Percentiles rank a stretch among this genome's conserved stretches.
Conservation (phyloP, 2,329 filamentous ascomycete genomes). For the Epichloe sibirici region DNA sequence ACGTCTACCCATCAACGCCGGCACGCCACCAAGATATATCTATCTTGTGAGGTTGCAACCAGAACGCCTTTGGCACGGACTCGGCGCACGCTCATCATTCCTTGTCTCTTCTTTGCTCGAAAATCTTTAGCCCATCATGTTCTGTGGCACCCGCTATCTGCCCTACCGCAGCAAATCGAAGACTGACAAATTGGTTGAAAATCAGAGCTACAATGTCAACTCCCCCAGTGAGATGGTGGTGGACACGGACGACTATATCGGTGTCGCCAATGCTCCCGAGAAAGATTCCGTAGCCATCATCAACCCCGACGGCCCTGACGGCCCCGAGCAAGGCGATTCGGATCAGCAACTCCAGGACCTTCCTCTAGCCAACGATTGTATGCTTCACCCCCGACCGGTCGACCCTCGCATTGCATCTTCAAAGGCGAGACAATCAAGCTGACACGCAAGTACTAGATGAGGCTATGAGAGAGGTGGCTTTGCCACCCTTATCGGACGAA, state of each 20-base stretch:
- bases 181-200: slow-evolving; percentile 14
- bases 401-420: background rate
- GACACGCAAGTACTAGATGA: slow-evolving; percentile 43
- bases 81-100: slow-evolving; percentile 4
- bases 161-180: slow-evolving; percentile 8
- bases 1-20: background rate
- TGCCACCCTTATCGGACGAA: slow-evolving; percentile 61
- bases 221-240: slow-evolving; percentile 46
- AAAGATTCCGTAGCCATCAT: slow-evolving; percentile 42
- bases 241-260: slow-evolving; percentile 42
- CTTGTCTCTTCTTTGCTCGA: slow-evolving; percentile 6
- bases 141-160: slow-evolving; percentile 11
- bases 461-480: slow-evolving; percentile 70
- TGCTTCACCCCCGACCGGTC: slow-evolving; percentile 15
- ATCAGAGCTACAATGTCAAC: slow-evolving; percentile 40
- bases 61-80: background rate
- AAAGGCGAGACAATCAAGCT: background rate
- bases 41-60: background rate
- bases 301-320: slow-evolving; percentile 38
- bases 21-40: background rate
- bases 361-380: slow-evolving; percentile 42
- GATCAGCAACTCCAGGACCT: slow-evolving; percentile 34
- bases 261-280: slow-evolving; percentile 35
- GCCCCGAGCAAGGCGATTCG: slow-evolving; percentile 30
- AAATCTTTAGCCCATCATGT: slow-evolving; percentile 9